These are phyloP conservation scores for Westerdykella sp. DNA, from an alignment of 2,329 filamentous ascomycete genomes.

Conservation along the genomic window DNA sequence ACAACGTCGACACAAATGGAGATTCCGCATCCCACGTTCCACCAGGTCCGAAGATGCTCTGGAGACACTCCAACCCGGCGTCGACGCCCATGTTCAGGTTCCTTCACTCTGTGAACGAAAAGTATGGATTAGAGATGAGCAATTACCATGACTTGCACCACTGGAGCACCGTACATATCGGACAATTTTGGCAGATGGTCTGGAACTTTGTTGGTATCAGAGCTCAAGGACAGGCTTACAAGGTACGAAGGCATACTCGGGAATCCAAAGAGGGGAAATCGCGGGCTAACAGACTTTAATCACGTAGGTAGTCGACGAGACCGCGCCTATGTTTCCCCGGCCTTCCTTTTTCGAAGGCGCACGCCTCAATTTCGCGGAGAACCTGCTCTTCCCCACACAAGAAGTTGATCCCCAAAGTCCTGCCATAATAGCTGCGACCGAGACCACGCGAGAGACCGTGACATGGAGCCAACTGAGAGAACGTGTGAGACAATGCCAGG, in stretches of 20 bases:
- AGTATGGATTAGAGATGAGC: slow-evolving; percentile 56
- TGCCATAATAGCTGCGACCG: slow-evolving; percentile 77
- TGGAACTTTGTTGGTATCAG: slow-evolving; percentile 78
- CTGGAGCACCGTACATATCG: slow-evolving; percentile 76
- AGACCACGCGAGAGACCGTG: slow-evolving; percentile 58
- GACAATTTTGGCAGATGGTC: slow-evolving; percentile 75
- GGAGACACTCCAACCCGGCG: slow-evolving; percentile 62
- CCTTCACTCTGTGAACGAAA: slow-evolving; percentile 61
- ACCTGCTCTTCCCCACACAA: slow-evolving; percentile 72
- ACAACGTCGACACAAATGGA: too few species aligned
- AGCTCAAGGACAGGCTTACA: slow-evolving; percentile 56
- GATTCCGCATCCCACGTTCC: too few species aligned
- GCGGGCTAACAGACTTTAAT: slow-evolving; percentile 7
- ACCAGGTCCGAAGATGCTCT: slow-evolving; percentile 41
- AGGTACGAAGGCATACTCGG: slow-evolving; percentile 42
- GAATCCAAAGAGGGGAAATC: background rate
- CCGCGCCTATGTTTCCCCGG: slow-evolving; percentile 73
- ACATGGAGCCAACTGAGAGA: slow-evolving; percentile 79
- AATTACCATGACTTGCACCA: slow-evolving; percentile 70
- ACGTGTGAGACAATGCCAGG: slow-evolving; percentile 66
- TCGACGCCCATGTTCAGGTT: slow-evolving; percentile 68
- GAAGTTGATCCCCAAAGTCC: slow-evolving; percentile 52
- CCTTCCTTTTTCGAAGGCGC: slow-evolving; percentile 78
- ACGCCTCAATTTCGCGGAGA: slow-evolving; percentile 88
- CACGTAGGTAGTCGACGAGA: slow-evolving; percentile 58